A percentile compares a stretch with the other conserved stretches of the same genome.
Conservation (phyloP, 2,329 filamentous ascomycete genomes). For the Amauroascus niger region DNA sequence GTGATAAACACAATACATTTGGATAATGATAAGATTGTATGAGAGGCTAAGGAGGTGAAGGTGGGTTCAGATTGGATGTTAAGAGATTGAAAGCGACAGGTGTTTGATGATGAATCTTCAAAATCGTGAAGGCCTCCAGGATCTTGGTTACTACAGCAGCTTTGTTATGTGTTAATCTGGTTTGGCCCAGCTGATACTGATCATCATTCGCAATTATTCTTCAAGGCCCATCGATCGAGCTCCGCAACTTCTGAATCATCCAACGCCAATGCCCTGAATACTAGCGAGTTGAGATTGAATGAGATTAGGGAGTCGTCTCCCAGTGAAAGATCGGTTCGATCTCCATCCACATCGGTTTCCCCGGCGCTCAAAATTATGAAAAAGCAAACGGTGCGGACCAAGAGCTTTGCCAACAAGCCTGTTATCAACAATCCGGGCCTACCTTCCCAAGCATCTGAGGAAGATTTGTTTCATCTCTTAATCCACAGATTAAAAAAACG, state of each 20-base stretch:
- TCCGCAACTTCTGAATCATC: background rate
- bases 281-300: background rate
- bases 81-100: too few species aligned
- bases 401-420: background rate
- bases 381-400: background rate
- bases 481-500: conserved; percentile 28
- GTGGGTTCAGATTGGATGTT: too few species aligned
- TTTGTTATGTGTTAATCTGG: background rate
- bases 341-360: background rate
- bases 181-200: background rate
- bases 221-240: background rate
- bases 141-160: background rate
- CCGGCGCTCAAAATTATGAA: background rate
- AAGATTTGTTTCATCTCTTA: conserved; percentile 30
- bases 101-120: too few species aligned
- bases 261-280: background rate
- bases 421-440: background rate
- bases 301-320: background rate
- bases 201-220: background rate
- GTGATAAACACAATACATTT: background rate
- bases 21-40: background rate
- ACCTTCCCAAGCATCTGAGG: conserved; percentile 24
- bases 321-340: background rate
- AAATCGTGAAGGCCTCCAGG: background rate
- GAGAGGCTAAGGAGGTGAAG: too few species aligned